These are phyloP conservation scores for Cercospora zeae-maydis DNA, from an alignment of 2,329 filamentous ascomycete genomes.

Conservation along the genomic window DNA sequence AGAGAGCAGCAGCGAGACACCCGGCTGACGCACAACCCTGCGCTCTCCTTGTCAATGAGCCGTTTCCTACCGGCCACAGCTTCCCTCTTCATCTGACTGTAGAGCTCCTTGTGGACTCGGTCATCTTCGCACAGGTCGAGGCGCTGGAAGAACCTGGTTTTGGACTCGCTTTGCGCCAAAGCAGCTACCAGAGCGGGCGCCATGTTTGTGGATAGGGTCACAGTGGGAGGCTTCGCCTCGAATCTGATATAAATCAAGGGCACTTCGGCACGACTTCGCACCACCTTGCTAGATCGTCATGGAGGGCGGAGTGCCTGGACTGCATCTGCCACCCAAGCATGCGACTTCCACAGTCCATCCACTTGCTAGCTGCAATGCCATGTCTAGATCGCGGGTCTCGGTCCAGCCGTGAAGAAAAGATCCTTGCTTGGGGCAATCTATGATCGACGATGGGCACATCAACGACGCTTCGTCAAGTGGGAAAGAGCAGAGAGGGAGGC, in stretches of 20 bases:
- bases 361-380: not conserved
- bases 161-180: slow-evolving; percentile 45
- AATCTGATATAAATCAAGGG: not conserved
- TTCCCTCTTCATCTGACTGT: slow-evolving; percentile 46
- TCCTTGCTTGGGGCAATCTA: not conserved
- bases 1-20: not conserved
- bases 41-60: slow-evolving; percentile 36
- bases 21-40: slow-evolving; percentile 26
- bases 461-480: not conserved
- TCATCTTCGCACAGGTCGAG: slow-evolving; percentile 41
- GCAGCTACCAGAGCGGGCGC: slow-evolving; percentile 27
- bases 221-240: not conserved
- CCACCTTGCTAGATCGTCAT: slow-evolving; percentile 4
- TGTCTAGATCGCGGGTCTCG: slow-evolving; percentile 6
- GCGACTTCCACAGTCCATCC: slow-evolving; percentile 7
- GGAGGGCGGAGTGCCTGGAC: slow-evolving; percentile 5
- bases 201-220: slow-evolving; percentile 19
- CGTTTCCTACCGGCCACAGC: slow-evolving; percentile 39
- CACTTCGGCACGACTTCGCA: not conserved
- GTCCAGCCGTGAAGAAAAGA: not conserved
- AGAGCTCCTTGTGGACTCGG: slow-evolving; percentile 35
- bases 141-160: slow-evolving; percentile 42
- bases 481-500: not conserved
- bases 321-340: slow-evolving; percentile 4
- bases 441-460: slow-evolving; percentile 5